Evolutionary conservation across 768 basidiomycete genomes (phyloP).

Genomic region (Mycena galericulata): DNA sequence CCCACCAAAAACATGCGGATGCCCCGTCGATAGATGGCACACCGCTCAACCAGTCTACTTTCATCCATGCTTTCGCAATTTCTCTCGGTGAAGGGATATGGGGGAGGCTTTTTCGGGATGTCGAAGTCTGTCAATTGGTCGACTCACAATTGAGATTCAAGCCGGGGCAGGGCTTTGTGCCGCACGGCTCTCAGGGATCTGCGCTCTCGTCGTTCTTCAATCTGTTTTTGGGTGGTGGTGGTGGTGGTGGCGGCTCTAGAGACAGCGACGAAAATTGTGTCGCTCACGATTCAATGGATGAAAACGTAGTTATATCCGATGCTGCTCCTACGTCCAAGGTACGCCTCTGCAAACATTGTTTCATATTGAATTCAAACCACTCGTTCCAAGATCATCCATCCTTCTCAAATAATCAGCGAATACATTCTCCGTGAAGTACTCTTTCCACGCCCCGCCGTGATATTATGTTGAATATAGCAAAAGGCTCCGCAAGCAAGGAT

Average conservation of each 20-base stretch:
- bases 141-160: not conserved
- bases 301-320: not conserved
- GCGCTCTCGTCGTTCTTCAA: not conserved
- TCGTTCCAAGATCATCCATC: constrained; percentile 15
- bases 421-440: not conserved
- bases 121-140: not conserved
- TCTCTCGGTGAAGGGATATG: constrained; percentile 1
- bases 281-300: no score
- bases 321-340: not conserved
- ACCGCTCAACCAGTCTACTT: constrained; percentile 1
- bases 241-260: not conserved
- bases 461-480: not conserved
- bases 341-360: no score
- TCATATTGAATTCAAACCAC: not conserved
- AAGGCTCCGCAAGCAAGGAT: not conserved
- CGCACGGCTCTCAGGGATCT: not conserved
- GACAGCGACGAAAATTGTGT: not conserved
- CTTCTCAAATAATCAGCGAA: not conserved
- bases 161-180: not conserved
- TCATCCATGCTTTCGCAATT: constrained; percentile 10
- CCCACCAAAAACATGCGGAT: not conserved
- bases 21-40: not conserved
- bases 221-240: not conserved
- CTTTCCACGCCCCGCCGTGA: not conserved
- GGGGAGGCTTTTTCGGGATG: not conserved